phyloP scores from a whole-genome alignment of 169 alveolate genomes.

The Eimeria acervulina region DNA sequence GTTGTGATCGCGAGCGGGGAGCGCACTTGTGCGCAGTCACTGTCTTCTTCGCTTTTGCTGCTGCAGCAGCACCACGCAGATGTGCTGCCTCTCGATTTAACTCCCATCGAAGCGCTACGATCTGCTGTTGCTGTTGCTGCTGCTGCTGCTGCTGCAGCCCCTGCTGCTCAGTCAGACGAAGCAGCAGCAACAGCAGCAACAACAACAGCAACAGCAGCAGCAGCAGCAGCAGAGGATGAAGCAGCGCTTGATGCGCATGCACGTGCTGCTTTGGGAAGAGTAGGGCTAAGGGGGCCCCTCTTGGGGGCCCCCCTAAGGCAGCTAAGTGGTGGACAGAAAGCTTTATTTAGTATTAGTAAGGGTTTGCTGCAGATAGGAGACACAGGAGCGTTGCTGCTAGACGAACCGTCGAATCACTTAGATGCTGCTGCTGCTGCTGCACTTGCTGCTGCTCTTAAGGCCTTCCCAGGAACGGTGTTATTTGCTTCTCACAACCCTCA shows the following conservation, averaged over 20 bases:
- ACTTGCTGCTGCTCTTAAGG: conserved; percentile 80
- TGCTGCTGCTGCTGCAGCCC: conserved; percentile 46
- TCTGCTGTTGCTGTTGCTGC: conserved; percentile 68
- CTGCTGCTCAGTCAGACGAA: neutral
- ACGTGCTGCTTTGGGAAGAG: conserved; percentile 13
- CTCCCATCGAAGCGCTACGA: neutral
- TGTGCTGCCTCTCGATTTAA: conserved; percentile 40
- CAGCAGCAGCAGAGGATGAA: conserved; percentile 3
- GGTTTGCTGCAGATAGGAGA: conserved; percentile 86
- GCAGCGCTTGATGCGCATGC: neutral
- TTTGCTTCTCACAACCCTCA: conserved; percentile 84
- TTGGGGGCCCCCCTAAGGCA: conserved; percentile 51
- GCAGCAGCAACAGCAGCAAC: conserved; percentile 15
- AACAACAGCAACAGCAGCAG: conserved; percentile 40
- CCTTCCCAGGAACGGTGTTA: conserved; percentile 83
- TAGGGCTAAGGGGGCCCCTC: conserved; percentile 35
- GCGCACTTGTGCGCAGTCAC: neutral
- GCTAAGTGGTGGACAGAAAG: conserved; percentile 94
- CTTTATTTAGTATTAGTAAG: conserved; percentile 90
- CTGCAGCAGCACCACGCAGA: conserved; percentile 66
- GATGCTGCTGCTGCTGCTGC: conserved; percentile 91
- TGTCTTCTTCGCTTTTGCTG: conserved; percentile 48
- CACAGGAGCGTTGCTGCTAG: conserved; percentile 90
- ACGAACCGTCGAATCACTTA: conserved; percentile 96
- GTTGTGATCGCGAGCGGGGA: conserved; percentile 7